Evolutionary conservation across 2,329 filamentous ascomycete genomes (phyloP).

Genomic region (Plenodomus lindquistii): DNA sequence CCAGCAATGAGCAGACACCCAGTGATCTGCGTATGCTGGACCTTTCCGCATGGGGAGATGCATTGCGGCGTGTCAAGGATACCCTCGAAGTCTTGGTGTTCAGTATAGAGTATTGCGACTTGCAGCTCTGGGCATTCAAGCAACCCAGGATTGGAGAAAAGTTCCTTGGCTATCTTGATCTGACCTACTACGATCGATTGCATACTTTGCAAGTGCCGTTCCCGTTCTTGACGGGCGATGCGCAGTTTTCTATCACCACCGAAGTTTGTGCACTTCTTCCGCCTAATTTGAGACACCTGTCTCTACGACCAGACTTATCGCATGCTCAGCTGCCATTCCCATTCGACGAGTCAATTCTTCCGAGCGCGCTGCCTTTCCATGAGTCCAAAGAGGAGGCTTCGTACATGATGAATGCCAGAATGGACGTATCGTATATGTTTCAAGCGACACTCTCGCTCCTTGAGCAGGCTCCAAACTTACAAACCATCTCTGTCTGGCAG

Average conservation of each 20-base stretch:
- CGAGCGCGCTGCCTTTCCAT: slow-evolving; percentile 14
- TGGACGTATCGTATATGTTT: slow-evolving; percentile 32
- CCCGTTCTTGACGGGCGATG: slow-evolving; percentile 31
- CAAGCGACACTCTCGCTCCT: slow-evolving; percentile 23
- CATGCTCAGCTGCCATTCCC: slow-evolving; percentile 25
- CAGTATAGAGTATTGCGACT: slow-evolving; percentile 27
- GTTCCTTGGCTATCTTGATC: slow-evolving; percentile 25
- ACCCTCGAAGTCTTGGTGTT: slow-evolving; percentile 25
- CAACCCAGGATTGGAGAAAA: slow-evolving; percentile 23
- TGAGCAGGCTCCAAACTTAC: slow-evolving; percentile 17
- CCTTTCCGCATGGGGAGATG: slow-evolving; percentile 20
- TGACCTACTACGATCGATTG: slow-evolving; percentile 22
- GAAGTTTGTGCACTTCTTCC: slow-evolving; percentile 26
- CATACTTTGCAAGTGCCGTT: slow-evolving; percentile 30
- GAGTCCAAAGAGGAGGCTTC: slow-evolving; percentile 20
- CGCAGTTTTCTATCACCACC: slow-evolving; percentile 23
- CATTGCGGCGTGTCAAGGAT: slow-evolving; percentile 8
- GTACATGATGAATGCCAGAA: slow-evolving; percentile 20
- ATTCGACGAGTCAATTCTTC: slow-evolving; percentile 22
- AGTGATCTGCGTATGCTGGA: slow-evolving; percentile 14
- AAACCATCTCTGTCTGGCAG: slow-evolving; percentile 31
- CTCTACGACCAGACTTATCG: slow-evolving; percentile 30
- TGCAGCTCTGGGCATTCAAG: slow-evolving; percentile 16
- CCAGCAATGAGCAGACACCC: slow-evolving; percentile 7
- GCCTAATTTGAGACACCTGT: slow-evolving; percentile 26